Percentiles rank a stretch among this genome's conserved stretches.
These are phyloP conservation scores for Pleurotus tuber-regium DNA, from an alignment of 768 basidiomycete species.

Conservation along the genomic window DNA sequence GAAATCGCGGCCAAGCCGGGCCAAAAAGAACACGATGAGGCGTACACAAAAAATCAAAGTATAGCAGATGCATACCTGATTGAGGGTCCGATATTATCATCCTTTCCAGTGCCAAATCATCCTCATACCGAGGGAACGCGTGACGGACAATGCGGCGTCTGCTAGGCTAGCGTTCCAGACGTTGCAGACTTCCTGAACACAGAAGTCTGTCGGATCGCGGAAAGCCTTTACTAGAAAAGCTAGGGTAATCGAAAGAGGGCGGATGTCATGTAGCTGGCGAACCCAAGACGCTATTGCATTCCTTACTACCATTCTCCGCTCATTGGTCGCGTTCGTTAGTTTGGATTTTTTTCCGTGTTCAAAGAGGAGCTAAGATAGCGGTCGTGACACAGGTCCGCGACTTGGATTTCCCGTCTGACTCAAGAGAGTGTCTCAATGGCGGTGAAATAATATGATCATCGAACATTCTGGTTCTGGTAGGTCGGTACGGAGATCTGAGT, in stretches of 20 bases:
- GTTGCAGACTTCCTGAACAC: background rate
- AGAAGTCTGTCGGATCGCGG: background rate
- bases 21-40: no score
- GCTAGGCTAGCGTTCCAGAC: background rate
- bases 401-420: background rate
- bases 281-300: background rate
- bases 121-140: conserved; percentile 8
- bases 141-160: conserved; percentile 1
- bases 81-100: background rate
- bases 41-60: no score
- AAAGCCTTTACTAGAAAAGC: background rate
- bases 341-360: background rate
- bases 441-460: background rate
- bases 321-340: background rate
- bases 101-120: conserved; percentile 8
- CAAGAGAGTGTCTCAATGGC: background rate
- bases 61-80: no score
- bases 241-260: background rate
- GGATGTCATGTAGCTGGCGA: background rate
- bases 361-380: background rate
- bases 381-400: background rate
- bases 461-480: background rate
- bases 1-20: no score
- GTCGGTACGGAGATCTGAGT: background rate
- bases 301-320: background rate